These are phyloP conservation scores for Hyaloraphidium curvatum DNA, from an alignment of 192 early-diverging fungal species.

Conservation along the genomic window DNA sequence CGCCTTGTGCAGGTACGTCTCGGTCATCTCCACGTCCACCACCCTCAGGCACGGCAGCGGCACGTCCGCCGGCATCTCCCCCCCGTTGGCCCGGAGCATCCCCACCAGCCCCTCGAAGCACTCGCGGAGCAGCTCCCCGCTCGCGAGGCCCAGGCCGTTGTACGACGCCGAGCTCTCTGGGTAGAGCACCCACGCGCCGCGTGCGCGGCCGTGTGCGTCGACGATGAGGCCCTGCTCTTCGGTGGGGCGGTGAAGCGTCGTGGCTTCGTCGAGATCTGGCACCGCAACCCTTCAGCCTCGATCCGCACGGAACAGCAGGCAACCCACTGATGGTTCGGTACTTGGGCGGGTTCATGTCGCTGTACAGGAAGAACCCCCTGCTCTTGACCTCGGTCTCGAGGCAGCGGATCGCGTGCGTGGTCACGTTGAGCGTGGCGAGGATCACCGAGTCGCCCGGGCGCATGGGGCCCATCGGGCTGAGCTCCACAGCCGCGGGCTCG, in stretches of 20 bases:
- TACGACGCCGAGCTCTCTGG: not conserved
- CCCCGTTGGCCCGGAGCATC: not conserved
- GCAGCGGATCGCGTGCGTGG: no score
- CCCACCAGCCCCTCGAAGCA: not conserved
- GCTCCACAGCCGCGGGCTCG: no score
- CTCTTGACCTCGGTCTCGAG: not conserved
- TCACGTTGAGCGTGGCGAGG: no score
- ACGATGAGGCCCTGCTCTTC: not conserved
- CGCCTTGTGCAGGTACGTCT: not conserved
- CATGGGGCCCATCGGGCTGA: no score
- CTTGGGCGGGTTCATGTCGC: not conserved
- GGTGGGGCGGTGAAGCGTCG: not conserved
- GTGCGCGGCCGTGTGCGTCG: not conserved
- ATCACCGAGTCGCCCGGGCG: no score
- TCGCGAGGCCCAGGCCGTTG: not conserved
- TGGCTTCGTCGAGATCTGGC: not conserved
- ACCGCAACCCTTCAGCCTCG: no score
- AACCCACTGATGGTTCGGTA: not conserved
- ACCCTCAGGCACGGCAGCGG: not conserved
- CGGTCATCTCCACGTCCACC: conserved; percentile 1
- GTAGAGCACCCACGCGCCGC: not conserved
- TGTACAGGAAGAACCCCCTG: not conserved
- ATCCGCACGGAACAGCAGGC: no score
- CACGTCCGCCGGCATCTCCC: not conserved
- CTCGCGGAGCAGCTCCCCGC: not conserved